phyloP scores from a whole-genome alignment of 192 early-diverging fungal species.

The Pilaira anomala region DNA sequence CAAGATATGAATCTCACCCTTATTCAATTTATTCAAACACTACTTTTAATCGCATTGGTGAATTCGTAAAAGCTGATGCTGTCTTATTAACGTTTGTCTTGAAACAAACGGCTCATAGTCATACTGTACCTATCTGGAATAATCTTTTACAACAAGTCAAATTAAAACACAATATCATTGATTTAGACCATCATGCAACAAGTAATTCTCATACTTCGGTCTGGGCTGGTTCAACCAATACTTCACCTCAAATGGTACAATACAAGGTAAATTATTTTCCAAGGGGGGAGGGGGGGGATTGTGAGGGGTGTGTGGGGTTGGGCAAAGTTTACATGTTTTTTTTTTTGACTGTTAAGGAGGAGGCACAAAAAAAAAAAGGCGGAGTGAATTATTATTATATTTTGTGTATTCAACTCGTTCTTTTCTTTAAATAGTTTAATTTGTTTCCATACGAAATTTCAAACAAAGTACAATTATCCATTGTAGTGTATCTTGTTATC shows the following conservation, averaged over 20 bases:
- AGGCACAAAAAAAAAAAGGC: neutral
- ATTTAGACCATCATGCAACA: neutral
- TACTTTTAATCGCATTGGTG: slow-evolving; percentile 12
- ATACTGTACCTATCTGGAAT: slow-evolving; percentile 19
- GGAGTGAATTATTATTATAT: neutral
- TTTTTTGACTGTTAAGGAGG: neutral
- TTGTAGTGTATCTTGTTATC: slow-evolving; percentile 57
- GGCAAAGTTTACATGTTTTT: neutral
- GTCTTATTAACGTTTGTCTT: slow-evolving; percentile 57
- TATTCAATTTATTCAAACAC: slow-evolving; percentile 25
- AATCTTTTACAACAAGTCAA: slow-evolving; percentile 17
- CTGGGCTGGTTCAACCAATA: neutral
- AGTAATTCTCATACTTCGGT: neutral
- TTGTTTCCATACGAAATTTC: slow-evolving; percentile 25
- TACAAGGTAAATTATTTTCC: slow-evolving; percentile 14
- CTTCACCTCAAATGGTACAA: neutral
- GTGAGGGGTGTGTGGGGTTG: neutral
- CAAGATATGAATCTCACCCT: slow-evolving; percentile 14
- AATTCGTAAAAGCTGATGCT: slow-evolving; percentile 40
- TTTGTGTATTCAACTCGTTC: neutral
- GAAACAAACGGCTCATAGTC: slow-evolving; percentile 1
- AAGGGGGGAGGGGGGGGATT: neutral
- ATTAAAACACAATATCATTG: neutral
- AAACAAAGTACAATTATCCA: slow-evolving; percentile 40
- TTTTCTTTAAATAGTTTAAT: slow-evolving; percentile 9